Evolutionary conservation across 768 basidiomycete species (phyloP), one percentile per base, ranked within the genome.

Genomic region (Termitomyces heimii): DNA sequence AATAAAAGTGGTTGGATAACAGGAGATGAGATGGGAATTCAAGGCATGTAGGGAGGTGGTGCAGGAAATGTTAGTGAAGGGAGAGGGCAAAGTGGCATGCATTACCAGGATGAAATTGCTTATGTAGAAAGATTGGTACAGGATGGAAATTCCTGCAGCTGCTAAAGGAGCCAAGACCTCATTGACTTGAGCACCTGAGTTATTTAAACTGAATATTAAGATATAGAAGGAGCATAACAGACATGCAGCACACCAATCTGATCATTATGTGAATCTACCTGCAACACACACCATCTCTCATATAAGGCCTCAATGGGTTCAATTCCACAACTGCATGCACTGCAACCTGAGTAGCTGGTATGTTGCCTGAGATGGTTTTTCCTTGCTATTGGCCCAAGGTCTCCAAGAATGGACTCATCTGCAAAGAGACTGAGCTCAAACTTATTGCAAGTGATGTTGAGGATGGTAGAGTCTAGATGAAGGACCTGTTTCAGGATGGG

Each of bases 81-180:
- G 7, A 10, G 26, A 29, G 22, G 9, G 50, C 3, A 26, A 35
- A 24, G 60, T 37, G 51, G 73, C 85, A 62, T 65, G 37, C 12
- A 40, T 20, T 20, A 90, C 88, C 61, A 92, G 84, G 56, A 92
- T 88, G 66, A 87, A 91, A 69, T 92, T 89, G 63, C 87, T 85
- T 80, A 82, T 84, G 68, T 92, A 91, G 2, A 88, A 88, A 5
- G 87, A 89, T 66, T 89, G 87, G 68, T 92, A 92, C 14, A 92
- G 73, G 50, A 92, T 92, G 32, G 86, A 88, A 37, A 92, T 89
- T 3, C 88, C 87, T 37, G 85, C 86, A 13, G 82, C 84, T 13
- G 88, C 88, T 20, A 92, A 73, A 32, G 85, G 87, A 16, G 86
- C 84, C 22, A 89, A 90, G 32, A 92, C 75, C 65, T 91, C 88